phyloP scores from a whole-genome alignment of 371 early-diverging fungal genomes.

The Mucor indicus region DNA sequence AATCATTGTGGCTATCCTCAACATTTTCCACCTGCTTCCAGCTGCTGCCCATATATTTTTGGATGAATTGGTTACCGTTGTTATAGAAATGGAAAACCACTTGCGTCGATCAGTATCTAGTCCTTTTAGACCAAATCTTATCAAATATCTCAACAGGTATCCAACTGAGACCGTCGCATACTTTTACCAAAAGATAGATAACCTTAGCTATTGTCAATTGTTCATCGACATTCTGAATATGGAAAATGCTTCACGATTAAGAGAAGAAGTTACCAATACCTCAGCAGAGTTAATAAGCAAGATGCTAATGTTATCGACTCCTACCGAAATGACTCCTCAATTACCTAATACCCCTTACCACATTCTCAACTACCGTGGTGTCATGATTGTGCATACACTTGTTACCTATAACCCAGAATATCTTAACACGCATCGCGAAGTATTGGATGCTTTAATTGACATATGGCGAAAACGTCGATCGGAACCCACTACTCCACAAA shows the following conservation, averaged over 20 bases:
- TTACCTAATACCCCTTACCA: background rate
- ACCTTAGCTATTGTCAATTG: slow-evolving; percentile 55
- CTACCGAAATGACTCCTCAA: slow-evolving; percentile 14
- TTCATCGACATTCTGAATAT: slow-evolving; percentile 69
- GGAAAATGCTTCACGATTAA: slow-evolving; percentile 65
- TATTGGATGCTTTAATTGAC: slow-evolving; percentile 52
- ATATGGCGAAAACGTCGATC: slow-evolving; percentile 49
- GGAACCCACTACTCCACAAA: slow-evolving; percentile 39
- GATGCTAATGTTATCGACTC: slow-evolving; percentile 27
- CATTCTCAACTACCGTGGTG: slow-evolving; percentile 54
- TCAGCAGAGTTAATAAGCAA: slow-evolving; percentile 55
- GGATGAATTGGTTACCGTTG: slow-evolving; percentile 82
- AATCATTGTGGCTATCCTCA: slow-evolving; percentile 91
- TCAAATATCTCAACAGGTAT: slow-evolving; percentile 88
- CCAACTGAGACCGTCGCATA: slow-evolving; percentile 81
- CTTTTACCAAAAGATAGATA: slow-evolving; percentile 74
- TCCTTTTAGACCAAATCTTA: slow-evolving; percentile 90
- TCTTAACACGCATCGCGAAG: slow-evolving; percentile 43
- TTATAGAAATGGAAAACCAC: slow-evolving; percentile 81
- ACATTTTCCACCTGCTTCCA: slow-evolving; percentile 92
- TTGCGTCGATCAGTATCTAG: slow-evolving; percentile 82
- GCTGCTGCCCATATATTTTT: slow-evolving; percentile 89
- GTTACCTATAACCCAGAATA: slow-evolving; percentile 58
- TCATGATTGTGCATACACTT: slow-evolving; percentile 65
- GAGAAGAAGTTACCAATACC: slow-evolving; percentile 65